phyloP scores from a whole-genome alignment of 768 basidiomycete genomes.

The Leccinum truebloodii region DNA sequence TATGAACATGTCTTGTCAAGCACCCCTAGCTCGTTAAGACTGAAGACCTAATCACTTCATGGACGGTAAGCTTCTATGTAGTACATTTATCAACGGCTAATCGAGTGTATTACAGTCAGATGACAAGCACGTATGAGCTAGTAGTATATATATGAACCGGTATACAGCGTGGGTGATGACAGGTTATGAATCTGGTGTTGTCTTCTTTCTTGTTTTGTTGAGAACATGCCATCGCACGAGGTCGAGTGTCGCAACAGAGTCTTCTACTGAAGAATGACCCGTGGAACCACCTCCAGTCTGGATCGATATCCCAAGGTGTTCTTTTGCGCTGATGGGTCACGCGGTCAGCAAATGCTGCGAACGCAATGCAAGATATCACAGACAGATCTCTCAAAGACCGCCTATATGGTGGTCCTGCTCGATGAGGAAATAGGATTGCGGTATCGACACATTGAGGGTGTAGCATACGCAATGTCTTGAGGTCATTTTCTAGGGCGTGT shows the following conservation, averaged over 20 bases:
- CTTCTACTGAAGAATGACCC: conserved; percentile 91
- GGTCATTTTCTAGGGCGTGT: conserved; percentile 90
- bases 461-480: conserved; percentile 85
- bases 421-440: conserved; percentile 82
- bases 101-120: neutral
- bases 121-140: neutral
- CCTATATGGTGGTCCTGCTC: conserved; percentile 72
- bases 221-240: conserved; percentile 82
- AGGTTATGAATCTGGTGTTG: conserved; percentile 17
- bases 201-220: conserved; percentile 48
- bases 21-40: conserved; percentile 31
- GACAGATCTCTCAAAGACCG: conserved; percentile 83
- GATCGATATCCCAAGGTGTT: conserved; percentile 78
- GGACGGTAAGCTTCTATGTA: conserved; percentile 4
- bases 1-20: conserved; percentile 25
- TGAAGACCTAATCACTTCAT: neutral
- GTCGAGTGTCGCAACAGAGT: conserved; percentile 86
- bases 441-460: conserved; percentile 90
- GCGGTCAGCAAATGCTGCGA: conserved; percentile 12
- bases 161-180: conserved; percentile 1
- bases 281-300: conserved; percentile 73
- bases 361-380: conserved; percentile 11
- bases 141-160: conserved; percentile 1
- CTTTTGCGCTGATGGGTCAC: conserved; percentile 59
- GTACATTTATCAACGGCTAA: neutral